Base-by-base conservation (phyloP, 768 basidiomycete genomes). In the Calocera cornea region DNA sequence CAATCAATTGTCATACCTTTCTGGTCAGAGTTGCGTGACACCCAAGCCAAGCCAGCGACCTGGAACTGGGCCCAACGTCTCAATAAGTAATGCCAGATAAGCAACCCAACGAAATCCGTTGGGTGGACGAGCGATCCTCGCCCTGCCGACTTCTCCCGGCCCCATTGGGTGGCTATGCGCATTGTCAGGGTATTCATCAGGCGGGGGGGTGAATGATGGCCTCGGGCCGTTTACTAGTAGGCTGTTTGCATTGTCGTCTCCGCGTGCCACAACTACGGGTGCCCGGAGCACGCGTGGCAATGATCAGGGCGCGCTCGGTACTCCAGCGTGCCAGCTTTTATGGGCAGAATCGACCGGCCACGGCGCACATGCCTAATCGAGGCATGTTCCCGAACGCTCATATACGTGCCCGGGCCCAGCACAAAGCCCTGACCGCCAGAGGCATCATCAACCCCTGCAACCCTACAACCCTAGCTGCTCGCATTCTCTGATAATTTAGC, bases 21-120 rank as follows among this genome's bases (percentile, higher is more conserved):
- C 19, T 19, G 44, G 5, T 5, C 14, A 5, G 14, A 38, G 7
- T 38, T 5, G 36, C 36, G 36, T 38, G 5, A 14, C 7, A 5
- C 5, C 36, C 36, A 38, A 38, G 36, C 36, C 36, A 38, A 5
- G 7, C 36, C 36, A 38, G n/a, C n/a, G n/a, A n/a, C n/a, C n/a
- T n/a, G n/a, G n/a, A n/a, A n/a, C n/a, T n/a, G n/a, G 14, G 36
- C 36, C 7, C 36, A 38, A 38, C 14, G 36, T 5, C 5, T 38
- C 36, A 14, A 14, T 5, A 38, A 38, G 36, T 5, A 38, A 38
- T 38, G 36, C 36, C 36, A 38, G 54, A 27, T 60, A 60, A 60
- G 54, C 54, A 27, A n/a, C n/a, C n/a, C n/a, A 60, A 24, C 16
- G 54, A 60, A 60, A 60, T 16, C 54, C 54, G 54, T 60, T 60